A percentile compares a stretch with the other conserved stretches of the same genome.
These are phyloP conservation scores for Sinapis alba DNA, from an alignment of 441 rosid species.

Conservation along the genomic window DNA sequence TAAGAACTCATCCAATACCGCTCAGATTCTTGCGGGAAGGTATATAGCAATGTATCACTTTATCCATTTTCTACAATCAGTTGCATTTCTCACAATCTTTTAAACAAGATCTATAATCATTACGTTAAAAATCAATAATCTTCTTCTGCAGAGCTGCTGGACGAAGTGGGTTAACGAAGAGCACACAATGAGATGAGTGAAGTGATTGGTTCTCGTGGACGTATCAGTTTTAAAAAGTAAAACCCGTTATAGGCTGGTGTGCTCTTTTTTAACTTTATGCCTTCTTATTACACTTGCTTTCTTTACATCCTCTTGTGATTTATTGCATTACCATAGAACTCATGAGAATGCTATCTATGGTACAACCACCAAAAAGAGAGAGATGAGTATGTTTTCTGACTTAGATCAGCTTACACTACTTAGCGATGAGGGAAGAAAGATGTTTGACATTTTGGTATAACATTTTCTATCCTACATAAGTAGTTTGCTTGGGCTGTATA, in stretches of 20 bases:
- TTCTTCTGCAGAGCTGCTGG: no score
- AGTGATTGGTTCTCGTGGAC: no score
- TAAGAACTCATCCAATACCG: slow-evolving; percentile 65
- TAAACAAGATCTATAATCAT: no score
- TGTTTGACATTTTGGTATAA: slow-evolving; percentile 39
- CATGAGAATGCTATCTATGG: slow-evolving; percentile 44
- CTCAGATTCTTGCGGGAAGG: slow-evolving; percentile 92
- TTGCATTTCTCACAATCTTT: no score
- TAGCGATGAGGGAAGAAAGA: slow-evolving; percentile 29
- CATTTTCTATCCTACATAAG: slow-evolving; percentile 15
- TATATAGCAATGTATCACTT: slow-evolving; percentile 33
- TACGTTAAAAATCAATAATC: no score
- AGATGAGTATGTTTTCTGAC: slow-evolving; percentile 37
- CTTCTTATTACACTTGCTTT: slow-evolving; percentile 21
- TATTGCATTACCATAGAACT: slow-evolving; percentile 48
- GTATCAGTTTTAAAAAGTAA: slow-evolving; percentile 45
- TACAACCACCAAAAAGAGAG: slow-evolving; percentile 20
- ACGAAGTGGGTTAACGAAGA: no score
- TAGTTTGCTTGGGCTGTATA: slow-evolving; percentile 36
- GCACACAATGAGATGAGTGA: no score
- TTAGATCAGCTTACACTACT: slow-evolving; percentile 33
- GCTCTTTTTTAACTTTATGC: background rate
- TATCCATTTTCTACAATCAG: no score
- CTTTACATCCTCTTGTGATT: slow-evolving; percentile 41
- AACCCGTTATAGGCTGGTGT: slow-evolving; percentile 34